phyloP scores from a whole-genome alignment of 805 yeast species.

The Saccharomycopsis fermentans region DNA sequence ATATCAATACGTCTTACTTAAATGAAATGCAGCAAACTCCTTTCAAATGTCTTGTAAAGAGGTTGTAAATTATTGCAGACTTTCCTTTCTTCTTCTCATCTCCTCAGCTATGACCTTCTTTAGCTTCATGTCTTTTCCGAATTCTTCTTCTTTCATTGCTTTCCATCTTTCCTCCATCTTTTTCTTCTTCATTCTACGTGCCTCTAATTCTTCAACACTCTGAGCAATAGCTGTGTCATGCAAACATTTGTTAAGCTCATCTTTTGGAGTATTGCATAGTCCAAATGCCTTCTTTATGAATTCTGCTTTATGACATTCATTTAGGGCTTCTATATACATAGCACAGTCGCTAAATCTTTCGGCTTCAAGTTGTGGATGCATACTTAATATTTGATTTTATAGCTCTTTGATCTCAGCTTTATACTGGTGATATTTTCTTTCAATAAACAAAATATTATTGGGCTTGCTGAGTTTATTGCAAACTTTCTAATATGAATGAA shows the following conservation, averaged over 20 bases:
- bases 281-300: constrained; percentile 68
- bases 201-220: constrained; percentile 37
- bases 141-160: constrained; percentile 62
- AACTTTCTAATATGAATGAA: too few species aligned
- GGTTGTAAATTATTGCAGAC: background rate
- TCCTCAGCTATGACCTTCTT: constrained; percentile 53
- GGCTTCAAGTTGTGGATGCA: constrained; percentile 48
- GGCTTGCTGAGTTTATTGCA: too few species aligned
- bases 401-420: background rate
- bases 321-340: constrained; percentile 75
- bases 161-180: constrained; percentile 47
- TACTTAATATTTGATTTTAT: constrained; percentile 16
- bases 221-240: constrained; percentile 66
- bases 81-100: constrained; percentile 26
- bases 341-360: constrained; percentile 55
- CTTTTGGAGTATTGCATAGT: constrained; percentile 73
- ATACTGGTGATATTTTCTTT: too few species aligned
- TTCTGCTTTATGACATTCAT: constrained; percentile 72
- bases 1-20: background rate
- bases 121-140: constrained; percentile 65
- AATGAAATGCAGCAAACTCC: too few species aligned
- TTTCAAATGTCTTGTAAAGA: too few species aligned
- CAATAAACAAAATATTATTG: too few species aligned
- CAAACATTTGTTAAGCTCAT: constrained; percentile 67
- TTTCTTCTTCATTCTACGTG: constrained; percentile 47